Base-by-base conservation (phyloP, 305 asterid genomes). In the Fraxinus nigra region DNA sequence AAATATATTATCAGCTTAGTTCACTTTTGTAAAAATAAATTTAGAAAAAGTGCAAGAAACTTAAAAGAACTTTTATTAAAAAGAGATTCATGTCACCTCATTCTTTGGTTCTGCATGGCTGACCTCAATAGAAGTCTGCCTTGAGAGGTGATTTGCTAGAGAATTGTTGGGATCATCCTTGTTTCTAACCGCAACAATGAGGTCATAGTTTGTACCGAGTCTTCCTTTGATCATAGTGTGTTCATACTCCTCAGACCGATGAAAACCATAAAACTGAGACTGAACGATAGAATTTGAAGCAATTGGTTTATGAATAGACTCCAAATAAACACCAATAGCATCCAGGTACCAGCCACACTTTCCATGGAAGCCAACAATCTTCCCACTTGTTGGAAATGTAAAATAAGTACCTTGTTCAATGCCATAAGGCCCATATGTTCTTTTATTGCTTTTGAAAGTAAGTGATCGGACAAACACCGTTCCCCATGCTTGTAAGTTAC, bases 351-450 rank as follows among this genome's bases (percentile, higher is more conserved):
- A 90, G 32, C 98, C 95, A 30, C 84, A 67, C 80, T 89, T 90
- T 51, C 98, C 98, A 77, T 92, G 87, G 85, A 94, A 94, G 7
- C 98, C 98, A 4, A 92, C 92, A 34, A 93, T 89, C 85, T 91
- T 91, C 3, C 92, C 94, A 5, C 82, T 80, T 28, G 72, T 85
- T 24, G 97, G 92, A 20, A 87, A 84, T 1, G 92, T 78, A 78
- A 94, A 94, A 80, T 79, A 76, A 3, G 95, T 91, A 16, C 98
- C 97, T 10, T 86, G 84, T 81, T 91, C 88, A 30, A 86, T 84
- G 7, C 98, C 97, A 20, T 81, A 94, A 10, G 97, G 96, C 4
- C 98, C 98, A 69, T 85, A 91, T 4, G 63, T 85, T 79, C 91
- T 88, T 86, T 76, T 94, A 80, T 94, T 94, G 90, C 88, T 90